A percentile compares a stretch with the other conserved stretches of the same genome.
Conservation (phyloP, 2,329 filamentous ascomycete species). For the Xylariales sp. region DNA sequence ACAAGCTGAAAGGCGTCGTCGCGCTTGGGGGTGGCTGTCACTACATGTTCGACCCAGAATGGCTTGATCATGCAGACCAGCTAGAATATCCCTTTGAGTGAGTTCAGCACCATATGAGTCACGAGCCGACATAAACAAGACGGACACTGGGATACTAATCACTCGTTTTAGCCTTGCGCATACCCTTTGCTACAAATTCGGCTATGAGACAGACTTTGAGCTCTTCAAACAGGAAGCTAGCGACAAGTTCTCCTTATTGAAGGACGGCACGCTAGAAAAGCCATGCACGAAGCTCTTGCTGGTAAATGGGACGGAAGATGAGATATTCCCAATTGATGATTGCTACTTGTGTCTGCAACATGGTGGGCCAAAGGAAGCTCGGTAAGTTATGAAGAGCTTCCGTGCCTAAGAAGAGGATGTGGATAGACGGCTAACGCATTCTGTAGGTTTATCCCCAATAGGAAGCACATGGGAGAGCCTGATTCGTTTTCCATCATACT, state of each 20-base stretch:
- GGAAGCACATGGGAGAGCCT: constrained; percentile 33
- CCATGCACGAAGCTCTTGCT: constrained; percentile 44
- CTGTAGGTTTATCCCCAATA: constrained; percentile 22
- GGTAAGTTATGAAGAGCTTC: constrained; percentile 21
- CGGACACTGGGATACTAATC: no score
- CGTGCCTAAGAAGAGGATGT: background rate
- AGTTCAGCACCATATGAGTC: constrained; percentile 8
- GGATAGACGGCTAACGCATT: background rate
- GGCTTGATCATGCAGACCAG: constrained; percentile 50
- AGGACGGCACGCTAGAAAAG: constrained; percentile 49
- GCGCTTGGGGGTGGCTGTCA: constrained; percentile 53
- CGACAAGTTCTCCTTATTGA: constrained; percentile 47
- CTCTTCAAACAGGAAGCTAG: constrained; percentile 26
- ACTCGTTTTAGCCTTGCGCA: constrained; percentile 17
- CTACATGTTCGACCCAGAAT: constrained; percentile 50
- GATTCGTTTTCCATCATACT: constrained; percentile 27
- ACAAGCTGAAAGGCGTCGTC: constrained; percentile 45
- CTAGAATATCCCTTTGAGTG: constrained; percentile 57
- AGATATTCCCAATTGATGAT: constrained; percentile 60
- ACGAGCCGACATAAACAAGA: constrained; percentile 2
- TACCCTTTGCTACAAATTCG: constrained; percentile 25
- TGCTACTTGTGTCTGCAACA: constrained; percentile 49
- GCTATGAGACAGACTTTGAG: constrained; percentile 22
- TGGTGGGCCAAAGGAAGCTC: constrained; percentile 47
- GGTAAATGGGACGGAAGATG: constrained; percentile 54